A percentile compares a stretch with the other conserved stretches of the same genome.
phyloP scores from a whole-genome alignment of 257 asterid species.

The Gentiana macrophylla region DNA sequence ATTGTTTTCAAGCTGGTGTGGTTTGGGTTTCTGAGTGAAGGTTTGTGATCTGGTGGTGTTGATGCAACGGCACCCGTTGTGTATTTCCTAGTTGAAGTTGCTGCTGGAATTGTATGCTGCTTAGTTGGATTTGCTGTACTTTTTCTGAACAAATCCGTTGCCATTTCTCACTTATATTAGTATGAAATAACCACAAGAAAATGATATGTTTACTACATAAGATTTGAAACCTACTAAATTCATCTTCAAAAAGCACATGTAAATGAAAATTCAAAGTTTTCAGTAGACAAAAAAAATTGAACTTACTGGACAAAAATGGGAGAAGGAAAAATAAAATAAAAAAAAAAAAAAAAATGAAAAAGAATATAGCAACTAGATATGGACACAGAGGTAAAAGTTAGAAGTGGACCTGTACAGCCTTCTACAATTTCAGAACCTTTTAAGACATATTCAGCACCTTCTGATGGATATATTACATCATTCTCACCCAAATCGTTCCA shows the following conservation, averaged over 20 bases:
- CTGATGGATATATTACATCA: conserved; percentile 62
- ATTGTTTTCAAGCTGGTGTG: conserved; percentile 16
- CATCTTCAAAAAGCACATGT: too few species aligned
- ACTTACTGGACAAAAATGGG: background rate
- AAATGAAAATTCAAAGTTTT: background rate
- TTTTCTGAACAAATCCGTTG: conserved; percentile 23
- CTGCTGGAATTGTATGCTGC: conserved; percentile 4
- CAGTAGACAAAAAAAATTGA: background rate
- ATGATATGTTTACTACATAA: too few species aligned
- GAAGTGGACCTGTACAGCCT: conserved; percentile 33
- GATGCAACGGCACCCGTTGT: background rate
- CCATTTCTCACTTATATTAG: too few species aligned
- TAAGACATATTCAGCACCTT: conserved; percentile 80
- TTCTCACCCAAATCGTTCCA: conserved; percentile 80
- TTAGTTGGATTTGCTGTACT: conserved; percentile 31
- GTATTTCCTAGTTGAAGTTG: conserved; percentile 10
- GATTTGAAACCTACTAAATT: too few species aligned
- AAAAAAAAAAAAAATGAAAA: background rate
- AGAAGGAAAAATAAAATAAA: too few species aligned
- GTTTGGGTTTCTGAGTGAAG: conserved; percentile 30
- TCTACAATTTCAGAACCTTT: conserved; percentile 66
- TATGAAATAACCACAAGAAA: too few species aligned
- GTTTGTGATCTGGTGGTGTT: conserved; percentile 10
- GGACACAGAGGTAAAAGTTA: background rate
- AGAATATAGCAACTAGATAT: background rate